Conservation (phyloP, 805 yeast genomes). For the Lachancea mirantina region DNA sequence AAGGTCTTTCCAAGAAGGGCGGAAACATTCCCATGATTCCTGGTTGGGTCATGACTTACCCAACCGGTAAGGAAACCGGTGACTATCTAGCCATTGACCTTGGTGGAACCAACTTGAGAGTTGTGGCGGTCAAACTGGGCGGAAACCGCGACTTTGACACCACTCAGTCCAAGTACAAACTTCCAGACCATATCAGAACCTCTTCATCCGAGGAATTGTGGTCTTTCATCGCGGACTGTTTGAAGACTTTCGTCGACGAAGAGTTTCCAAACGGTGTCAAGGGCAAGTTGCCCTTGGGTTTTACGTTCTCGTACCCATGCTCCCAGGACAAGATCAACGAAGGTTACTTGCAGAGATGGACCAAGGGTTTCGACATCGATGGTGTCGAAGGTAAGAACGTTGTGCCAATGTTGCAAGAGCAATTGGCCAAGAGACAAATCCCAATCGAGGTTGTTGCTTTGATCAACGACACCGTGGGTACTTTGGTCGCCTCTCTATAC, state of each 20-base stretch:
- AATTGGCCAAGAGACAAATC: slow-evolving; percentile 54
- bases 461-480: slow-evolving; percentile 96
- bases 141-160: slow-evolving; percentile 84
- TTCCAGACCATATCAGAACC: slow-evolving; percentile 73
- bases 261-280: slow-evolving; percentile 63
- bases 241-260: slow-evolving; percentile 60
- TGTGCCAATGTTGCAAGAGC: slow-evolving; percentile 80
- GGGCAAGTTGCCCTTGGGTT: slow-evolving; percentile 70
- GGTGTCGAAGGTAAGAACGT: slow-evolving; percentile 94
- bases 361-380: slow-evolving; percentile 91
- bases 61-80: slow-evolving; percentile 88
- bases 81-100: slow-evolving; percentile 87
- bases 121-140: slow-evolving; percentile 73
- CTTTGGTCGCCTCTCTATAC: slow-evolving; percentile 91
- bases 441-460: slow-evolving; percentile 87
- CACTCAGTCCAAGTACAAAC: slow-evolving; percentile 74
- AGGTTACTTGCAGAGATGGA: slow-evolving; percentile 92
- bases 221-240: slow-evolving; percentile 78
- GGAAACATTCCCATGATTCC: slow-evolving; percentile 96
- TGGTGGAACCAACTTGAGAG: slow-evolving; percentile 96
- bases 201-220: slow-evolving; percentile 72
- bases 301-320: slow-evolving; percentile 91
- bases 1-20: slow-evolving; percentile 68
- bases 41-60: slow-evolving; percentile 91
- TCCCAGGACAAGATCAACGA: slow-evolving; percentile 74